Evolutionary conservation across 1,139 yeast genomes (phyloP).

Genomic region (Petasospora fabianii): DNA sequence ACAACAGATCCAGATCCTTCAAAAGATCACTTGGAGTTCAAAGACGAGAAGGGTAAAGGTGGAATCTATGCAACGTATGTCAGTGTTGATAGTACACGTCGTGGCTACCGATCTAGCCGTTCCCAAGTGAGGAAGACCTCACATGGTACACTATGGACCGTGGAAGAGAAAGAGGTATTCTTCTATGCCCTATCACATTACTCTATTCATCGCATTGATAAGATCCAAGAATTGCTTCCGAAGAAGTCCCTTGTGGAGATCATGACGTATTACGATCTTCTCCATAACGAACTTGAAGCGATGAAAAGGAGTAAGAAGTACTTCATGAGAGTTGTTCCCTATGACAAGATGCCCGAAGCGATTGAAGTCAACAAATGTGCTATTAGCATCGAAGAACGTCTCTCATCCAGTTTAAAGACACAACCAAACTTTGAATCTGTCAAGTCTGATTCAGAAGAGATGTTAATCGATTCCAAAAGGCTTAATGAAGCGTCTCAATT

Average conservation of each 20-base stretch:
- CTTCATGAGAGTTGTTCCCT: conserved; percentile 25
- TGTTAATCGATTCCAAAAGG: not conserved
- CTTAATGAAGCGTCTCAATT: not conserved
- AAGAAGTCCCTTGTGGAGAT: conserved; percentile 38
- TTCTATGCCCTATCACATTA: conserved; percentile 33
- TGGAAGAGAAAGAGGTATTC: conserved; percentile 31
- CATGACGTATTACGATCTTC: conserved; percentile 33
- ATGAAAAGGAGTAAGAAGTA: conserved; percentile 24
- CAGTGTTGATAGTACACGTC: too few relatives aligned
- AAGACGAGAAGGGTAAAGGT: too few relatives aligned
- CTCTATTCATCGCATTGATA: conserved; percentile 37
- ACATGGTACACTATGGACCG: conserved; percentile 11
- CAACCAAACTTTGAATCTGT: too few relatives aligned
- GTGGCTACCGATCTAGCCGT: too few relatives aligned
- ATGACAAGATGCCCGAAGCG: conserved; percentile 41
- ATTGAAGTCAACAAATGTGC: conserved; percentile 35
- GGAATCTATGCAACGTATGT: too few relatives aligned
- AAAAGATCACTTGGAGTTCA: too few relatives aligned
- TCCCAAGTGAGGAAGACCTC: too few relatives aligned
- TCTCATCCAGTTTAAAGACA: not conserved
- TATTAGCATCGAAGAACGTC: not conserved
- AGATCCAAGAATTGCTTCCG: conserved; percentile 32
- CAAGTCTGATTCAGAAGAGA: not conserved
- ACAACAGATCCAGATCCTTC: too few relatives aligned
- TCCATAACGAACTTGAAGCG: conserved; percentile 23